A percentile compares a stretch with the other conserved stretches of the same genome.
Conservation (phyloP, 441 rosid species). For the Croton laevigatus region DNA sequence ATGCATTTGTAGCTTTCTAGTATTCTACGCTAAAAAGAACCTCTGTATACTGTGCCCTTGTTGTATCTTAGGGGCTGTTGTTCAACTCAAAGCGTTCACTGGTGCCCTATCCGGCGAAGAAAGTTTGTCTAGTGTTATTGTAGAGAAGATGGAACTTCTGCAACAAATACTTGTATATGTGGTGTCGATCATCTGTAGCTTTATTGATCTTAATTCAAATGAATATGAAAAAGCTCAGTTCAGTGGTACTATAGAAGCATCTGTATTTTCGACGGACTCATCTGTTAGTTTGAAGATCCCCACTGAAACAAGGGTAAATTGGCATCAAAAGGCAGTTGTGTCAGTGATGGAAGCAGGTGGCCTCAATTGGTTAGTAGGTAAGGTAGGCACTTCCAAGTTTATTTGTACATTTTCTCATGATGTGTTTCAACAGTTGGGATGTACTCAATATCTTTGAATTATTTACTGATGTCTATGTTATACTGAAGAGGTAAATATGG, state of each 20-base stretch:
- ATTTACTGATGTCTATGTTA: not conserved
- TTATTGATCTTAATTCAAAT: constrained; percentile 47
- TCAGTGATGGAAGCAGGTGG: constrained; percentile 92
- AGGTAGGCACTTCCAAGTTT: constrained; percentile 62
- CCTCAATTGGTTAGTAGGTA: constrained; percentile 95
- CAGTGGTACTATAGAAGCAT: constrained; percentile 29
- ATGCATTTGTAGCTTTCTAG: not conserved
- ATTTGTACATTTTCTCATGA: constrained; percentile 7
- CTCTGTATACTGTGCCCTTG: not conserved
- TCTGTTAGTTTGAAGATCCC: constrained; percentile 37
- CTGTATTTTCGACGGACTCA: constrained; percentile 29
- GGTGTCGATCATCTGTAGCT: constrained; percentile 54
- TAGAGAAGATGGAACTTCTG: constrained; percentile 49
- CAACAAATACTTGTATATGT: constrained; percentile 57
- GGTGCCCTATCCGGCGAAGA: constrained; percentile 55
- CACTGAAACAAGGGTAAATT: constrained; percentile 41
- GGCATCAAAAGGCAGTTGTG: constrained; percentile 73
- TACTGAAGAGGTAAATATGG: not conserved
- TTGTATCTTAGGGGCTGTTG: constrained; percentile 53
- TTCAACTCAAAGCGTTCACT: constrained; percentile 63
- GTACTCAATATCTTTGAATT: constrained; percentile 11
- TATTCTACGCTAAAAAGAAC: not conserved
- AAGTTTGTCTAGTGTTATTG: constrained; percentile 34
- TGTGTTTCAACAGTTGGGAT: constrained; percentile 14
- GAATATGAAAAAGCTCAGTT: constrained; percentile 37